Evolutionary conservation across 1,139 yeast genomes (phyloP), one percentile per base, ranked within the genome.

Genomic region (Pichia sp.): DNA sequence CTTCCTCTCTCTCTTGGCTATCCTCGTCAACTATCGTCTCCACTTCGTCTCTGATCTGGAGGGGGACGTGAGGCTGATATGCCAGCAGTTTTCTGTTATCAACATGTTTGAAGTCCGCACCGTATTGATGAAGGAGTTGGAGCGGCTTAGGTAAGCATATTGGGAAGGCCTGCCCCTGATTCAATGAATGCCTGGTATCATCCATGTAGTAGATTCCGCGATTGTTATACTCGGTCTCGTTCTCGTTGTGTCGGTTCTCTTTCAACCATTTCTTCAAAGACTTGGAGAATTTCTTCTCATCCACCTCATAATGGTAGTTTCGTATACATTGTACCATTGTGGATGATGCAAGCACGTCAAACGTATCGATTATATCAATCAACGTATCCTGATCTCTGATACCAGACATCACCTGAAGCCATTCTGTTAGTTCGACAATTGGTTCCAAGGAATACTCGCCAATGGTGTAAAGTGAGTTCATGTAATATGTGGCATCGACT

Each of bases 391-490:
- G 60, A 17, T 50, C 50, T 9, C 33, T 35, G 30, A 79, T 56
- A 25, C 74, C 68, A 0, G 95, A 76, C 60, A 87, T 74, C 35
- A 91, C 82, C 56, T 91, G 97, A 35, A 88, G 62, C 87, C 95
- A 88, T 56, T 91, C 96, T 41, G 91, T 62, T 23, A 91, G 59
- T 55, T 88, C 93, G 38, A 82, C 74, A 2, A 85, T 66, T 1
- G 96, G 88, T 40, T 73, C 74, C 39, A 87, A 65, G 45, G 84
- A 87, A 21, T 63, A 61, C 34, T 74, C 75, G 10, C 93, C 79
- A 26, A 84, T 70, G 39, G 64, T 64, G 50, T 64, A 76, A 34
- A 78, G 62, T 1, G 80, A 62, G 41, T 72, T 73, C 50, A 75
- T 75, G 51, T 69, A 74, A 47, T 76, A 77, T 9, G 60, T 45